Percentiles rank a stretch among this genome's conserved stretches.
phyloP scores from a whole-genome alignment of 73 alveolate genomes.

The Blepharisma stoltei region DNA sequence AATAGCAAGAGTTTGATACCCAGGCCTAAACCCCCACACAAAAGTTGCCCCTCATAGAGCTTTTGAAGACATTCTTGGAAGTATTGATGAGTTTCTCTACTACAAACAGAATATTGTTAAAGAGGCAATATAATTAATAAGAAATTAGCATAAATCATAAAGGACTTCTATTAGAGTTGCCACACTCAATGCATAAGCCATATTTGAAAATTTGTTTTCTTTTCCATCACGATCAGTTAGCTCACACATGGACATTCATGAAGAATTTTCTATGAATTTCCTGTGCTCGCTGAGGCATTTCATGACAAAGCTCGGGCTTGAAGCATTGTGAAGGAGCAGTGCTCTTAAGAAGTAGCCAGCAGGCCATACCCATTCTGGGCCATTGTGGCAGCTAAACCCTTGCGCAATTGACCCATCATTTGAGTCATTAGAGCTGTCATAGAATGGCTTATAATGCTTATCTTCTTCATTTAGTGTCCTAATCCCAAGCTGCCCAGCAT shows the following conservation, averaged over 20 bases:
- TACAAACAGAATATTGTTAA: constrained; percentile 26
- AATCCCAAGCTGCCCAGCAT: constrained; percentile 37
- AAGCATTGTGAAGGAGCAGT: not conserved
- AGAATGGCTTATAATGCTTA: constrained; percentile 36
- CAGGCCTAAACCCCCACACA: not conserved
- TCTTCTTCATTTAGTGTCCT: constrained; percentile 30
- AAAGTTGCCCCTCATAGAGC: constrained; percentile 39
- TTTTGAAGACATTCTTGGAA: constrained; percentile 58
- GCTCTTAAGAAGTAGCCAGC: constrained; percentile 51
- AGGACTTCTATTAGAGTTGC: constrained; percentile 50
- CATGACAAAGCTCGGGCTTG: not conserved
- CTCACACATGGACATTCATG: constrained; percentile 52
- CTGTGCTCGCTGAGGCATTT: constrained; percentile 35
- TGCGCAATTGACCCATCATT: constrained; percentile 38
- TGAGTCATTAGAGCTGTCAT: constrained; percentile 52
- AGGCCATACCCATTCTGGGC: constrained; percentile 70
- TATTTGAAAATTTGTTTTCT: constrained; percentile 44
- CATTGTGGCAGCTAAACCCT: constrained; percentile 61
- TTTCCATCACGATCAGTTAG: constrained; percentile 56
- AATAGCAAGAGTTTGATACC: constrained; percentile 36
- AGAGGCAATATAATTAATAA: too few species aligned
- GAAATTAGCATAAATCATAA: too few species aligned
- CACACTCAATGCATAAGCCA: constrained; percentile 58
- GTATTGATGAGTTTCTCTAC: constrained; percentile 54
- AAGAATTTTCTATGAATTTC: constrained; percentile 10